Evolutionary conservation across 2,329 filamentous ascomycete species (phyloP).

Genomic region (Claviceps lovelessii): DNA sequence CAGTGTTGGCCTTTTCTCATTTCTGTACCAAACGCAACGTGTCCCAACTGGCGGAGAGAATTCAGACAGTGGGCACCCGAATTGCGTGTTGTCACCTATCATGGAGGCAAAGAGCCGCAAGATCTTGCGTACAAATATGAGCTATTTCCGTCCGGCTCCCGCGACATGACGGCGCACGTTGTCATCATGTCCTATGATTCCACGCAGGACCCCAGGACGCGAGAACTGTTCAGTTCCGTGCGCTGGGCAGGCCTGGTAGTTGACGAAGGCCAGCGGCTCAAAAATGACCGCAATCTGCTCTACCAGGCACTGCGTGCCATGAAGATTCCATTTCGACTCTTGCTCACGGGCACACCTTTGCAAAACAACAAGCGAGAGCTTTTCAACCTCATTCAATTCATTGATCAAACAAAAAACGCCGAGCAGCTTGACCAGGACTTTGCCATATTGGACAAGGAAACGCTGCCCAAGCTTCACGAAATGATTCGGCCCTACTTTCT

Average conservation of each 20-base stretch:
- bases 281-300: slow-evolving; percentile 76
- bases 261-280: slow-evolving; percentile 88
- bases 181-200: slow-evolving; percentile 94
- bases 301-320: slow-evolving; percentile 62
- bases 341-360: slow-evolving; percentile 81
- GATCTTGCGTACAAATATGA: slow-evolving; percentile 70
- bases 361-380: slow-evolving; percentile 93
- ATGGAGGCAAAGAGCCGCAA: slow-evolving; percentile 61
- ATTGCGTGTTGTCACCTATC: slow-evolving; percentile 81
- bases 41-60: slow-evolving; percentile 93
- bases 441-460: slow-evolving; percentile 65
- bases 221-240: slow-evolving; percentile 50
- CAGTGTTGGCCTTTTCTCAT: slow-evolving; percentile 81
- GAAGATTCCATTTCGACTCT: slow-evolving; percentile 66
- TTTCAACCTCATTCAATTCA: slow-evolving; percentile 92
- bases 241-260: slow-evolving; percentile 82
- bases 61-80: slow-evolving; percentile 86
- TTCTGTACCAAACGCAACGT: slow-evolving; percentile 88
- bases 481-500: slow-evolving; percentile 62
- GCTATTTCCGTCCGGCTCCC: slow-evolving; percentile 55
- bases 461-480: slow-evolving; percentile 65
- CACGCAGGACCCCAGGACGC: slow-evolving; percentile 57
- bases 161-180: slow-evolving; percentile 70
- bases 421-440: slow-evolving; percentile 62
- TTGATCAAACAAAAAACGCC: slow-evolving; percentile 60